Evolutionary conservation across 345 rosid genomes (phyloP).

Genomic region (Brassica cretica): DNA sequence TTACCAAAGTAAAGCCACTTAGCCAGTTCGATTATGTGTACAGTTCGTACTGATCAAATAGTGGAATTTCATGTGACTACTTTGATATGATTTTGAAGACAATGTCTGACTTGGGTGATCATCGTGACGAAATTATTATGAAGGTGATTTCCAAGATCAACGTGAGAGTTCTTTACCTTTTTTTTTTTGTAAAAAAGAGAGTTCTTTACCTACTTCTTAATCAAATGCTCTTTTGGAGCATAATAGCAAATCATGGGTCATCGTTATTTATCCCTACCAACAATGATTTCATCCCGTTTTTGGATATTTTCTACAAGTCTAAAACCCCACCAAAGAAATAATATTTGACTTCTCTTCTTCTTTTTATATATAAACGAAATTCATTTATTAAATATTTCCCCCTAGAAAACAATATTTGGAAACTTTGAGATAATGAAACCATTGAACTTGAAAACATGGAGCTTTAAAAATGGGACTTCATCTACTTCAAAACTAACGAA

Average conservation of each 20-base stretch:
- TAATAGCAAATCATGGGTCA: constrained; percentile 33
- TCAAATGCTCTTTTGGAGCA: constrained; percentile 19
- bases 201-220: background rate
- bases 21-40: background rate
- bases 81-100: constrained; percentile 8
- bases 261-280: constrained; percentile 30
- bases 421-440: background rate
- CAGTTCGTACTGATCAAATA: background rate
- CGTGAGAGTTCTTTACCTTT: background rate
- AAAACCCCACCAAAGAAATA: constrained; percentile 12
- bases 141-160: background rate
- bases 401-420: background rate
- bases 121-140: constrained; percentile 1
- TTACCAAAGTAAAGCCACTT: background rate
- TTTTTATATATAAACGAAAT: background rate
- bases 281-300: constrained; percentile 35
- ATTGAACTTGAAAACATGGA: background rate
- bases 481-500: background rate
- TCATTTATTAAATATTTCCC: background rate
- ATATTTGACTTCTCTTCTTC: constrained; percentile 19
- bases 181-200: too few relatives aligned
- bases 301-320: constrained; percentile 17
- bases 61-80: background rate
- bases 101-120: constrained; percentile 12
- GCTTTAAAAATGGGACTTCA: background rate